Conservation (phyloP, 805 yeast species). For the Saccharomyces mikatae region DNA sequence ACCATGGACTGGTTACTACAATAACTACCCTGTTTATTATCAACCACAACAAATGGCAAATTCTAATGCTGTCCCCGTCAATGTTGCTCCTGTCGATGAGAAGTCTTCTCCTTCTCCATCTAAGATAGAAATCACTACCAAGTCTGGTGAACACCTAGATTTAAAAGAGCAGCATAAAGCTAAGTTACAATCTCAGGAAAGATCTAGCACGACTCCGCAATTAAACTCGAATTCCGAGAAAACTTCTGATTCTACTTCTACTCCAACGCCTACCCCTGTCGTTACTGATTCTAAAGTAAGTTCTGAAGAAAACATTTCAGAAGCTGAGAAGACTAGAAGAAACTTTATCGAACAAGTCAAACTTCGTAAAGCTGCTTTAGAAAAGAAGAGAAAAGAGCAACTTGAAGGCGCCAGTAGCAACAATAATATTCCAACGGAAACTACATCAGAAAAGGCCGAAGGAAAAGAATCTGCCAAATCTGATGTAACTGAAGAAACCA, state of each 20-base stretch:
- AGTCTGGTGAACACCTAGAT: slow-evolving; percentile 27
- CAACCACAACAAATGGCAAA: not conserved
- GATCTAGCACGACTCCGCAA: not conserved
- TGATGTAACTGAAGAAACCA: not conserved
- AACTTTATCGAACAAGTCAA: slow-evolving; percentile 29
- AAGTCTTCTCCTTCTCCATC: slow-evolving; percentile 11
- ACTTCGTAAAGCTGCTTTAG: slow-evolving; percentile 26
- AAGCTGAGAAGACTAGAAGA: slow-evolving; percentile 25
- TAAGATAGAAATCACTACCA: slow-evolving; percentile 29
- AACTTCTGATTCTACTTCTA: not conserved
- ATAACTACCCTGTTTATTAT: not conserved
- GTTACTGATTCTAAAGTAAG: not conserved
- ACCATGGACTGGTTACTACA: not conserved
- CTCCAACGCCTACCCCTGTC: slow-evolving; percentile 1
- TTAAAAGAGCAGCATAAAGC: slow-evolving; percentile 19
- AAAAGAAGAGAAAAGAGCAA: slow-evolving; percentile 19
- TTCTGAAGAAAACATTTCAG: slow-evolving; percentile 10
- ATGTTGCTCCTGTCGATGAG: not conserved
- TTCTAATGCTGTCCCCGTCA: not conserved
- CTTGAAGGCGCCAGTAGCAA: slow-evolving; percentile 1
- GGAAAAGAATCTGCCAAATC: not conserved
- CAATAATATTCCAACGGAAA: not conserved
- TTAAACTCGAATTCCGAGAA: slow-evolving; percentile 2
- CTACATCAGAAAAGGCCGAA: not conserved
- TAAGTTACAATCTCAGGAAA: not conserved